Evolutionary conservation across 495 filamentous ascomycete species (phyloP).

Genomic region (Penicillium verhagenii): DNA sequence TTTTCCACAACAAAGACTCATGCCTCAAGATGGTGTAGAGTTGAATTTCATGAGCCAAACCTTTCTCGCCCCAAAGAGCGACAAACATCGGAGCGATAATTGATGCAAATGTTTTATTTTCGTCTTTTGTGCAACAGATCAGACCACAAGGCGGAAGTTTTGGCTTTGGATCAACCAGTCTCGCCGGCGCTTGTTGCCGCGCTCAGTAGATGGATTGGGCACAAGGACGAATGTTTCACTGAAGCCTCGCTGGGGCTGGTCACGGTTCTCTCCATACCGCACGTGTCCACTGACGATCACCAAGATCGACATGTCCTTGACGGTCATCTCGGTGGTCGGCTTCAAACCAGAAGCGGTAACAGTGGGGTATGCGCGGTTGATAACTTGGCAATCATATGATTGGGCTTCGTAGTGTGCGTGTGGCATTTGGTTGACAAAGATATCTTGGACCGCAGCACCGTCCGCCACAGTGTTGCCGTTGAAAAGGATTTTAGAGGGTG

Average conservation of each 20-base stretch:
- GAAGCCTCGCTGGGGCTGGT: slow-evolving; percentile 61
- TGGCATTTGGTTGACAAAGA: slow-evolving; percentile 63
- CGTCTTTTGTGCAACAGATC: slow-evolving; percentile 15
- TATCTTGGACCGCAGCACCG: slow-evolving; percentile 55
- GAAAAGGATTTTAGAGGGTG: slow-evolving; percentile 57
- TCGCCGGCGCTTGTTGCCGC: slow-evolving; percentile 44
- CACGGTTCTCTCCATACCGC: slow-evolving; percentile 54
- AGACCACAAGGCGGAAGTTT: slow-evolving; percentile 65
- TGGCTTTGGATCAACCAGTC: slow-evolving; percentile 72
- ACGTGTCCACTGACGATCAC: slow-evolving; percentile 68
- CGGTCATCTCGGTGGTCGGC: slow-evolving; percentile 29
- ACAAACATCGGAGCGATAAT: too few species aligned
- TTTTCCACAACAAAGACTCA: neutral
- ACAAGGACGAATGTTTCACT: slow-evolving; percentile 75
- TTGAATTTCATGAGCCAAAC: neutral
- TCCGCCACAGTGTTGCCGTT: slow-evolving; percentile 62
- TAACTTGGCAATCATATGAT: slow-evolving; percentile 67
- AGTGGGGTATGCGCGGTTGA: slow-evolving; percentile 63
- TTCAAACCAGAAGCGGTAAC: slow-evolving; percentile 37
- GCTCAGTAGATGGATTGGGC: slow-evolving; percentile 61
- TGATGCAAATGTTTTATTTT: too few species aligned
- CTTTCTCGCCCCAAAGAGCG: neutral
- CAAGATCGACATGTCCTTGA: slow-evolving; percentile 66
- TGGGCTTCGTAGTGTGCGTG: slow-evolving; percentile 61
- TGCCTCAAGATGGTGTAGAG: neutral